Conservation (phyloP, 2,329 filamentous ascomycete species). For the Lojkania enalia region DNA sequence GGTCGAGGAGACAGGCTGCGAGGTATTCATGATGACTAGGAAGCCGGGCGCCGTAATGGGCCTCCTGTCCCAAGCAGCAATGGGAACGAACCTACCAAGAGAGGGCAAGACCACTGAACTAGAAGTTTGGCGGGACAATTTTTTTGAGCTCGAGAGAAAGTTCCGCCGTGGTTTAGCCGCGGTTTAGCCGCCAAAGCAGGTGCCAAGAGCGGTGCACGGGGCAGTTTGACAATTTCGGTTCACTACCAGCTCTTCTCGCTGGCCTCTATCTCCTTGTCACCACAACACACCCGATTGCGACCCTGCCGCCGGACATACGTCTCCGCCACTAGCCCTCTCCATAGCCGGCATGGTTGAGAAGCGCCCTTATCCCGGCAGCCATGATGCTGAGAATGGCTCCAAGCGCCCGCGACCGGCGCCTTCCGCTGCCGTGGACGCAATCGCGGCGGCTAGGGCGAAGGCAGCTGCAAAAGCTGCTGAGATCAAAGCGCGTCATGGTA, state of each 20-base stretch:
- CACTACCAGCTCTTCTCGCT: conserved; percentile 9
- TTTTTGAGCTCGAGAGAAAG: conserved; percentile 36
- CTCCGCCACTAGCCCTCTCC: conserved; percentile 3
- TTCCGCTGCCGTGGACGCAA: conserved; percentile 35
- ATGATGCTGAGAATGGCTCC: conserved; percentile 41
- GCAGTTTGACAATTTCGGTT: conserved; percentile 22
- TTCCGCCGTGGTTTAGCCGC: conserved; percentile 31
- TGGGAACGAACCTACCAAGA: neutral
- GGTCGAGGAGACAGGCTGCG: conserved; percentile 78
- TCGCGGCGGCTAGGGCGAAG: conserved; percentile 36
- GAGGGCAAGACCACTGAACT: conserved; percentile 17
- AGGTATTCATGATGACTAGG: conserved; percentile 48
- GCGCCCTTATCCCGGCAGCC: conserved; percentile 45
- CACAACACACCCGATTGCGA: conserved; percentile 1
- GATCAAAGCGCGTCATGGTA: conserved; percentile 20
- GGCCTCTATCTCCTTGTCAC: neutral
- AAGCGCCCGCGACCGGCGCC: conserved; percentile 48
- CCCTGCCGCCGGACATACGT: neutral
- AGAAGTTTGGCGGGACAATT: conserved; percentile 31
- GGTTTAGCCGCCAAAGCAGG: conserved; percentile 22
- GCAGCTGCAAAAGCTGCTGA: conserved; percentile 35
- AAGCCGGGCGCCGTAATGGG: conserved; percentile 14
- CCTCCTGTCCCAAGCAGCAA: conserved; percentile 16
- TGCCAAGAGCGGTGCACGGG: conserved; percentile 5
- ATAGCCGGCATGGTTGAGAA: conserved; percentile 46